Conservation (phyloP, 2,329 filamentous ascomycete genomes). For the Alternaria conjuncta region DNA sequence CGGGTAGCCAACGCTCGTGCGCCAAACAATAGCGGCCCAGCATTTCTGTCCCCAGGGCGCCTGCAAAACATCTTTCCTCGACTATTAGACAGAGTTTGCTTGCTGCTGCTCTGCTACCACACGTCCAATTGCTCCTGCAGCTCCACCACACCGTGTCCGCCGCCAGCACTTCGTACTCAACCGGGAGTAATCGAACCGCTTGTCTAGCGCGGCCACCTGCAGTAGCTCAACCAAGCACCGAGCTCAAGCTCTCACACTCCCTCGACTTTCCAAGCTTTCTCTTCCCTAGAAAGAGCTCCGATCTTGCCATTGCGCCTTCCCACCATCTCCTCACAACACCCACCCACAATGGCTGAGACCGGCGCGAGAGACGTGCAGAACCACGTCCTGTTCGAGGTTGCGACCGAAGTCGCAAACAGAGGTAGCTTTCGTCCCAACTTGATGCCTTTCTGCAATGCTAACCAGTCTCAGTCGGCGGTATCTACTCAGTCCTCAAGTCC, state of each 20-base stretch:
- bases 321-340: conserved; percentile 7
- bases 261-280: conserved; percentile 23
- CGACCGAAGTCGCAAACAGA: conserved; percentile 96
- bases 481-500: conserved; percentile 99
- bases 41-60: background rate
- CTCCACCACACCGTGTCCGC: conserved; percentile 21
- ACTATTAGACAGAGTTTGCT: background rate
- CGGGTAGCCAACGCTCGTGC: conserved; percentile 26
- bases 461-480: conserved; percentile 79
- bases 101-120: conserved; percentile 14
- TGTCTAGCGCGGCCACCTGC: conserved; percentile 38
- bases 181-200: conserved; percentile 25
- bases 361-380: conserved; percentile 78
- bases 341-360: conserved; percentile 37
- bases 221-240: conserved; percentile 34
- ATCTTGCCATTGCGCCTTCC: conserved; percentile 16
- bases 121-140: conserved; percentile 18
- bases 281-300: conserved; percentile 14
- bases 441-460: conserved; percentile 12
- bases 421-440: conserved; percentile 60
- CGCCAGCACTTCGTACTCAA: conserved; percentile 25
- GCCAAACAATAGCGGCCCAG: conserved; percentile 19
- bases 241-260: conserved; percentile 31
- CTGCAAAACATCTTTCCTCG: conserved; percentile 1
- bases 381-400: conserved; percentile 94